Base-by-base conservation (phyloP, 2,329 filamentous ascomycete genomes). In the Botrytis galanthina region DNA sequence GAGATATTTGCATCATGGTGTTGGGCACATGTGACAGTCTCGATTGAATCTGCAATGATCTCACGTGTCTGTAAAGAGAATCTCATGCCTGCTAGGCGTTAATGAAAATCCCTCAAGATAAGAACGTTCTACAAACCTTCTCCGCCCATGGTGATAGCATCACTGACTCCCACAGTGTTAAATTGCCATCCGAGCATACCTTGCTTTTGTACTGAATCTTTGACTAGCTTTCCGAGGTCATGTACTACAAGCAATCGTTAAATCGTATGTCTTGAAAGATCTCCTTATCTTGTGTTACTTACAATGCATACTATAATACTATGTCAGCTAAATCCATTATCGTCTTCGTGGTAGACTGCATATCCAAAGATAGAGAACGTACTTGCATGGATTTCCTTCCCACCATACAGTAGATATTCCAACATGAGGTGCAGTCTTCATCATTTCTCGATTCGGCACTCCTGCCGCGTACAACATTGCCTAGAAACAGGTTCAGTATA, bases 381-480 rank as follows among this genome's bases (percentile, higher is more conserved):
- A 93, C 91, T 97, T 97, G 89, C 95, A 98, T 54, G 95, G 93
- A 81, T 98, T 98, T 42, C 95, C 95, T 83, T 98, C 94, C 95
- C 95, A 98, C 95, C 95, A 98, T 7, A 98, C 93, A 8, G 92
- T 94, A 12, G 94, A 92, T 80, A 98, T 90, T 73, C 95, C 95
- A 39, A 98, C 93, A 76, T 98, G 95, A 20, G 95, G 93, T 71
- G 92, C 92, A 73, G 88, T 95, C 84, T 95, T 95, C 93, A 98
- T 97, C 80, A 91, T 90, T 73, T 96, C 86, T 79, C 90, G 87
- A 80, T 94, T 89, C 1, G 94, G 93, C 48, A 98, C 92, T 37
- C 95, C 95, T 14, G 95, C 94, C 22, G 93, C 95, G 83, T 97
- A 98, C 35, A 98, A 88, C 95, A 98, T 98, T 60, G 95, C 94